These are phyloP conservation scores for Sclerotinia spermophila DNA, from an alignment of 2,329 filamentous ascomycete genomes.

Conservation along the genomic window DNA sequence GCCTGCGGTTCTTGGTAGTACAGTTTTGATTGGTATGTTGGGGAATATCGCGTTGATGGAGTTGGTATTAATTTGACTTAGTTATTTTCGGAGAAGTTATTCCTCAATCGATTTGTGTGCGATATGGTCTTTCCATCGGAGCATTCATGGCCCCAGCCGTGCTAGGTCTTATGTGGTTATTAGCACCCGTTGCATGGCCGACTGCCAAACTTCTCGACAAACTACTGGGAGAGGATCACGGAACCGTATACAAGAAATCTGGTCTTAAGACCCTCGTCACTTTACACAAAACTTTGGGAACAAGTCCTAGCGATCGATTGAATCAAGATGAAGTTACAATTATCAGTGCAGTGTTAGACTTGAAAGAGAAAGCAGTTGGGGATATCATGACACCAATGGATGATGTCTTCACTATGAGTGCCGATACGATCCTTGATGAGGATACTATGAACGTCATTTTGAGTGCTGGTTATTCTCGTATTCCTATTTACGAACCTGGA, in stretches of 20 bases:
- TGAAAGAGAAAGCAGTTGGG: slow-evolving; percentile 93
- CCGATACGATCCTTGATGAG: slow-evolving; percentile 89
- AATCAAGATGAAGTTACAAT: slow-evolving; percentile 99
- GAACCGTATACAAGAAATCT: slow-evolving; percentile 96
- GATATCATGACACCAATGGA: slow-evolving; percentile 99
- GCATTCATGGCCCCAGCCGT: slow-evolving; percentile 91
- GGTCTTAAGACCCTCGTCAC: slow-evolving; percentile 95
- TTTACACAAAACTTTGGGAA: slow-evolving; percentile 85
- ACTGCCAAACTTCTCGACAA: slow-evolving; percentile 93
- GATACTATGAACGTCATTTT: slow-evolving; percentile 91
- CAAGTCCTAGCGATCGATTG: slow-evolving; percentile 76
- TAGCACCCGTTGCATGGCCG: slow-evolving; percentile 87
- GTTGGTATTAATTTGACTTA: slow-evolving; percentile 39
- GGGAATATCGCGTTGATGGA: neutral
- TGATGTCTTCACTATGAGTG: slow-evolving; percentile 95
- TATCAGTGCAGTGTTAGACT: slow-evolving; percentile 90
- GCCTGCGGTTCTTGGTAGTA: slow-evolving; percentile 90
- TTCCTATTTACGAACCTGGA: slow-evolving; percentile 86
- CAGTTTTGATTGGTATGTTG: slow-evolving; percentile 78
- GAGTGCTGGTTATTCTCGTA: slow-evolving; percentile 90
- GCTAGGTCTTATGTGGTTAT: slow-evolving; percentile 83
- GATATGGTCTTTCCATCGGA: slow-evolving; percentile 91
- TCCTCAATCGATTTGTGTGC: slow-evolving; percentile 92
- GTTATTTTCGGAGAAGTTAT: slow-evolving; percentile 98
- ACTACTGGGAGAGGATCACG: slow-evolving; percentile 90